Conservation (phyloP, 352 stramenopile species). For the Pythium pectinolyticum region DNA sequence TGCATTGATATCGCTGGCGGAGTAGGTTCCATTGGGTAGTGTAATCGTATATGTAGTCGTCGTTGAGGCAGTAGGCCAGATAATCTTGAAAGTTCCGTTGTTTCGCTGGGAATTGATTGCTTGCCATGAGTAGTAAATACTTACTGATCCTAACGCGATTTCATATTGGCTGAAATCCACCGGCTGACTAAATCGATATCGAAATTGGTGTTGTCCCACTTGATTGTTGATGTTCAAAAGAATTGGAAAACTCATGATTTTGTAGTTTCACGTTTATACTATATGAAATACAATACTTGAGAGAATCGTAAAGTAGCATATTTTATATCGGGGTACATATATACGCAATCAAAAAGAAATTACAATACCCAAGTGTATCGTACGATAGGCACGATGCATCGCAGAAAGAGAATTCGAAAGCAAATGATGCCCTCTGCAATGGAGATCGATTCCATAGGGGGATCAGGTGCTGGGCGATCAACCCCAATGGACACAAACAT, state of each 20-base stretch:
- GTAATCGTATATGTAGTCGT: conserved; percentile 30
- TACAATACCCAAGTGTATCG: too few species aligned
- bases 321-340: conserved; percentile 17
- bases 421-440: conserved; percentile 24
- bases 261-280: neutral
- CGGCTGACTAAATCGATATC: conserved; percentile 22
- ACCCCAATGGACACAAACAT: conserved; percentile 21
- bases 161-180: conserved; percentile 24
- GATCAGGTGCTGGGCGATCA: conserved; percentile 15
- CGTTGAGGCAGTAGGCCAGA: conserved; percentile 27
- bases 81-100: conserved; percentile 25
- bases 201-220: conserved; percentile 17
- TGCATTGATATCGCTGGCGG: conserved; percentile 24
- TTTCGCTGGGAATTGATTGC: conserved; percentile 20
- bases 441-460: conserved; percentile 19
- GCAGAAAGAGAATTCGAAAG: conserved; percentile 23
- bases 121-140: conserved; percentile 23
- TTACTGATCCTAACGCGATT: conserved; percentile 21
- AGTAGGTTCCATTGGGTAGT: conserved; percentile 26
- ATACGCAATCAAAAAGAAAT: conserved; percentile 21
- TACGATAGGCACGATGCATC: too few species aligned
- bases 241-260: conserved; percentile 22
- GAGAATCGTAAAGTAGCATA: neutral
- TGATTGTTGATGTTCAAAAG: conserved; percentile 29
- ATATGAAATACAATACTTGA: too few species aligned